Evolutionary conservation across 2,329 filamentous ascomycete genomes (phyloP), one percentile per base, ranked within the genome.

Genomic region (Phaeomoniella chlamydospora): DNA sequence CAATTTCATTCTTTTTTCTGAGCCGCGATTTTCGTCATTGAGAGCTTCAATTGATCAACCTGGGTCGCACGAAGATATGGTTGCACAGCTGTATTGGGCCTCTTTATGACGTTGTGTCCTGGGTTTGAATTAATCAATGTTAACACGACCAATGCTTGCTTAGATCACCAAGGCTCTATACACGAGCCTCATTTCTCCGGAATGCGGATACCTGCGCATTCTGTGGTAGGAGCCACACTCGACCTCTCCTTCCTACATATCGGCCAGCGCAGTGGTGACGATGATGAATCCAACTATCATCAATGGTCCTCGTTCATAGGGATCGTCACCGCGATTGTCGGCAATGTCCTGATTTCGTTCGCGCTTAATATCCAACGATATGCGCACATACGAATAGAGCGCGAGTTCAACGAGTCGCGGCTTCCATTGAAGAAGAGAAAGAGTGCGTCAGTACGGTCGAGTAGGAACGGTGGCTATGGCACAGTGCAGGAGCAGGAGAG

Each of bases 361-460:
- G 90, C 90, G 10, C 73, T 98, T 41, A 98, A 98, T 53, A 88
- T 92, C 34, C 90, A 98, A 59, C 77, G 90, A 45, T 96, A 96
- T 55, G 88, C 90, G 19, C 90, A 98, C 53, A 84, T 90, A 39
- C 74, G 80, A 38, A 70, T 98, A 42, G 76, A 84, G 42, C 70
- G 77, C 47, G 77, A 87, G 54, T 74, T 70, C 46, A 66, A 70
- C 32, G 68, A 72, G 42, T 62, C 68, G 32, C 18, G 18, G 14
- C 32, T 18, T 6, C 11, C 9, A 12, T 35, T 14, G 36, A 38
- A 19, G 38, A 37, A 22, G 33, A 34, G 32, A 19, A 29, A 19
- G 26, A 22, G 19, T 15, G 35, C 9, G 15, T 35, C 34, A 14
- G 16, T 33, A 15, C 31, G 31, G 22, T 33, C 35, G 11, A 34